Evolutionary conservation across 345 rosid genomes (phyloP), one percentile per base, ranked within the genome.

Genomic region (Populus tremula): DNA sequence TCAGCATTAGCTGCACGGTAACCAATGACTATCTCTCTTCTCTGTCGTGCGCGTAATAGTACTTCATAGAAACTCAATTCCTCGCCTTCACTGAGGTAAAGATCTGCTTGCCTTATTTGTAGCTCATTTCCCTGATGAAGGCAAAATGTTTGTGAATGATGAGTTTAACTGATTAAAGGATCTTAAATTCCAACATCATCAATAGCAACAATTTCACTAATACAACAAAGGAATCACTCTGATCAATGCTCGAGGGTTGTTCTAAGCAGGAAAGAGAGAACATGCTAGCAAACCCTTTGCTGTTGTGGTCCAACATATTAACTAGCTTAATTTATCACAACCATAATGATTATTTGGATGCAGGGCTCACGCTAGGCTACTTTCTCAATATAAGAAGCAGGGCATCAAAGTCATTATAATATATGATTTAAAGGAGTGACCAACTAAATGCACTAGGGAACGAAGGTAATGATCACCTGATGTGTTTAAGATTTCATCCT

Each of bases 11-110:
- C 84, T n/a, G 67, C 45, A 4, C 91, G 92, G 77, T 89, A 89
- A 35, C 96, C 96, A 25, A 91, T 87, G 67, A 87, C 84, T 20
- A 91, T 84, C 83, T 91, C 96, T 79, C 89, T 84, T 82, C 91
- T 82, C 71, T 82, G 90, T 20, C 90, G 79, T 33, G 89, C 93
- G 45, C 89, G 86, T 73, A 91, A 73, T 8, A 91, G 50, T 68
- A 91, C 66, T 77, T 89, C 92, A 47, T 84, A 89, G 87, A 91
- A 91, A 76, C 90, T 89, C 82, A 91, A 43, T 62, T 89, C 91
- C 80, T 91, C 93, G 27, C 89, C 87, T 75, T 89, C 88, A 0
- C 73, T 69, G 18, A 91, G 84, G 81, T 87, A 91, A 23, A 88
- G 87, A 78, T 88, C 85, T 2, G 96, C 93, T 50, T 81, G 87